Base-by-base conservation (phyloP, 768 basidiomycete species). In the Porpolomopsis calyptriformis region DNA sequence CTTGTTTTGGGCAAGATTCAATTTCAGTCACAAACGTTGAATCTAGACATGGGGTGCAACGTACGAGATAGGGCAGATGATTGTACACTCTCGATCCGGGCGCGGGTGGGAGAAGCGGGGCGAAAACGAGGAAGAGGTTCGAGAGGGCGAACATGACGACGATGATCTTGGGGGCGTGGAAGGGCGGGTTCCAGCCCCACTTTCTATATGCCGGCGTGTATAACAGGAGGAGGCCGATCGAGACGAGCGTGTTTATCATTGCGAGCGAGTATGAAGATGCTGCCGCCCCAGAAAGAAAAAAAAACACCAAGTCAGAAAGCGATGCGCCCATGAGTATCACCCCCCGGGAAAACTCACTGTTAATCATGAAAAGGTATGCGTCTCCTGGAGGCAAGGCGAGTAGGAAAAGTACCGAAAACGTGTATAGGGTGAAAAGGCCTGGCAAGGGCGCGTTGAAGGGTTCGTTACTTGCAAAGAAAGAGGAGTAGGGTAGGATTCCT, bases 361-460 rank as follows among this genome's bases (percentile, higher is more conserved):
- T 82, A 46, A 83, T 68, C 53, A 79, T 69, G 60, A 88, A 85
- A 24, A 77, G 67, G 55, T 84, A 88, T 0, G 81, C 82, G 52
- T 87, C 85, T 2, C 86, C 84, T 0, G 81, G 72, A 0, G 85
- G 85, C 0, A 79, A 68, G 1, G 68, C 67, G 4, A 77, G 53
- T 39, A 82, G 64, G 46, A 82, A 65, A 9, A 70, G 52, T 18
- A 74, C 69, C 0, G 80, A 82, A 12, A 83, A 55, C 4, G 76
- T 16, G 60, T 77, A 87, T 52, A 84, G 82, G 0, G 70, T 64
- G 39, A 78, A 70, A 3, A 88, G 64, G 0, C 81, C 83, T 0
- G 75, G 66, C 1, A 81, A 57, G 0, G 86, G 86, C 0, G 83
- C 75, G 48, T 70, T 65, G 61, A 82, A 87, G 0, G 84, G 85